Conservation (phyloP, 1,139 yeast genomes). For the Suhomyces kunorum region DNA sequence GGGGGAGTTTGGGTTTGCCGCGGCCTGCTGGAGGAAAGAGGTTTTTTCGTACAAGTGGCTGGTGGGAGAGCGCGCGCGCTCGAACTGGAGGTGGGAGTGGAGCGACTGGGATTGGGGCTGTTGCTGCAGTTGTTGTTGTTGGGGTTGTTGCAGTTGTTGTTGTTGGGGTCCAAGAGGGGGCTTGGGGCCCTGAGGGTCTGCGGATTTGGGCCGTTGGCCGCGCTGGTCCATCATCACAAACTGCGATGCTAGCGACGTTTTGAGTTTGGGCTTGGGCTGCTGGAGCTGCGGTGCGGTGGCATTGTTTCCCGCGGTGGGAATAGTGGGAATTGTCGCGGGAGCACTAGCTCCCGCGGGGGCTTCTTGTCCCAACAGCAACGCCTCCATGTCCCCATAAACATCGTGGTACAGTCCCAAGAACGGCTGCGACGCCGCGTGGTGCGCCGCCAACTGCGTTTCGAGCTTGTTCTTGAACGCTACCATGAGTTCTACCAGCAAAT, state of each 20-base stretch:
- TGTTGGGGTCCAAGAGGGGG: conserved; percentile 18
- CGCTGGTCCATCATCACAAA: conserved; percentile 34
- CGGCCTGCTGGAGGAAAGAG: conserved; percentile 47
- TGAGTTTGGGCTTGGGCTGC: conserved; percentile 38
- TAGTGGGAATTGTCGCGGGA: neutral
- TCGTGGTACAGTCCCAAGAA: conserved; percentile 21
- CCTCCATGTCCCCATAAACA: conserved; percentile 32
- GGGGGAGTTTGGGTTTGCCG: conserved; percentile 32
- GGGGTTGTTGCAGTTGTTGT: conserved; percentile 16
- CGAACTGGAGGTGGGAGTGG: conserved; percentile 28
- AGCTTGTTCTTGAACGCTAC: conserved; percentile 46
- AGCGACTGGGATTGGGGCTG: too few species aligned
- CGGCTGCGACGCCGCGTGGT: conserved; percentile 15
- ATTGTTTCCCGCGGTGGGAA: too few species aligned
- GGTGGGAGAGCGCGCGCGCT: conserved; percentile 46
- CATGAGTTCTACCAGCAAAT: conserved; percentile 50
- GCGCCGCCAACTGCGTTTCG: conserved; percentile 36
- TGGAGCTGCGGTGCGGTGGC: conserved; percentile 23
- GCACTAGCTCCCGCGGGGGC: too few species aligned
- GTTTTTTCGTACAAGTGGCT: conserved; percentile 49
- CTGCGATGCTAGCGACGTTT: conserved; percentile 19
- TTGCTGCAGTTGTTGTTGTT: too few species aligned
- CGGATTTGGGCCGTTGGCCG: conserved; percentile 42
- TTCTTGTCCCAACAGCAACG: conserved; percentile 29
- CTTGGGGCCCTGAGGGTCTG: conserved; percentile 40